A percentile compares a stretch with the other conserved stretches of the same genome.
These are phyloP conservation scores for Phanerochaete sordida DNA, from an alignment of 768 basidiomycete species.

Conservation along the genomic window DNA sequence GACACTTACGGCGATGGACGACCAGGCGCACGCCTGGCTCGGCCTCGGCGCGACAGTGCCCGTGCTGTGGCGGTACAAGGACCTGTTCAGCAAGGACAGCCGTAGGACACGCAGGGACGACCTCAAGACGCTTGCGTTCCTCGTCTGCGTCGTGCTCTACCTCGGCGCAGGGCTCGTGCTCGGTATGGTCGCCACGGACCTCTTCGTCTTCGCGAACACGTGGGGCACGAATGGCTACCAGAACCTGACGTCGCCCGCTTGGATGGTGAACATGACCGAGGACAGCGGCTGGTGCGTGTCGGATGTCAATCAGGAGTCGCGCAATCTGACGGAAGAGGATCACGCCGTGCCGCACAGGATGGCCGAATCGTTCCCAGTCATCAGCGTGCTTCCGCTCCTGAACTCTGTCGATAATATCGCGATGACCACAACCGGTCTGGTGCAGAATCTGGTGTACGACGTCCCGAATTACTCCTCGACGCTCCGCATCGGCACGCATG, in stretches of 20 bases:
- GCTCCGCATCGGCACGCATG: not conserved
- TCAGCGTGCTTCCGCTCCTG: not conserved
- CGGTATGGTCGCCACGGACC: not conserved
- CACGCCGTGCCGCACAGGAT: not conserved
- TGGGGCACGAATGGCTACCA: not conserved
- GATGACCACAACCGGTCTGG: not conserved
- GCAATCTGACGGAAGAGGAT: too few species aligned
- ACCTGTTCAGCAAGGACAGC: not conserved
- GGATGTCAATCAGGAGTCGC: not conserved
- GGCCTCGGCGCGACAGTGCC: conserved; percentile 6
- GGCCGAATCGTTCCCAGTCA: not conserved
- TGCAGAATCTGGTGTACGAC: not conserved
- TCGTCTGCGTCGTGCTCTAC: not conserved
- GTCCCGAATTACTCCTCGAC: not conserved
- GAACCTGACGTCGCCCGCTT: not conserved
- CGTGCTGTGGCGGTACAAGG: not conserved
- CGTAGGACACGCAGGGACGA: not conserved
- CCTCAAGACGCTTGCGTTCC: not conserved
- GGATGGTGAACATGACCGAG: not conserved
- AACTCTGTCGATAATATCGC: not conserved
- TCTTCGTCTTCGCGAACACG: not conserved
- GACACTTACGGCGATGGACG: conserved; percentile 8
- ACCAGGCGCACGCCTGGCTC: conserved; percentile 11
- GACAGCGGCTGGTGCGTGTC: not conserved
- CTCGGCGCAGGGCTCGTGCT: not conserved